Evolutionary conservation across 2,329 filamentous ascomycete genomes (phyloP), one percentile per base, ranked within the genome.

Genomic region (Fusarium subglutinans): DNA sequence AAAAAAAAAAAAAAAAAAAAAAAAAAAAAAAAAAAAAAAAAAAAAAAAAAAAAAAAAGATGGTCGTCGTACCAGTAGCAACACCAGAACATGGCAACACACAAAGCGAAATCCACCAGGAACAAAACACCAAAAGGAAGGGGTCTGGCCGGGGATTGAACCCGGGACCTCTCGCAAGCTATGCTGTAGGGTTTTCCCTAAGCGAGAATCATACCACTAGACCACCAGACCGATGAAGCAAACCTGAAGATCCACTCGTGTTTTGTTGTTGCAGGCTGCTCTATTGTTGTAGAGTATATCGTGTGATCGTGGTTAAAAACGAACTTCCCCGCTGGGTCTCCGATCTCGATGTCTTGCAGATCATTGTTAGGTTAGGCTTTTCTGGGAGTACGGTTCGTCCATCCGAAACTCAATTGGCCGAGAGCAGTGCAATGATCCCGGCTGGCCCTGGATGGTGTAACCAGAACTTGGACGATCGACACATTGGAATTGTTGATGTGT

Each of bases 191-290:
- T 83, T 73, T 77, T 80, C 89, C 89, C 89, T 91, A 90, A 90
- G 89, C 89, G 88, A 90, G 89, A 90, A 91, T 90, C 88, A 90
- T 91, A 90, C 89, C 89, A 87, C 89, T 90, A 90, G 88, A 89
- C 88, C 87, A 90, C 82, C 83, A 84, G 83, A 84, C 83, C 84
- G 56, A 66, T 33, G 7, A 68, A 70, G 20, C 35, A 45, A 45
- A 70, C 30, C 35, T 22, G 20, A 63, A 35, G 30, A 69, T 66
- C 43, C 63, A 54, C 53, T 68, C 20, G 48, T 66, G 68, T 69
- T 64, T 59, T 63, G 41, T 60, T 65, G 61, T 60, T 77, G 60
- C 35, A 24, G 14, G 28, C 14, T 6, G 9, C 1, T 2, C 1
- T 6, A 4, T 20, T 60, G 2, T 54, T 59, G 10, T 37, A 6